Evolutionary conservation across 2,329 filamentous ascomycete species (phyloP), one percentile per base, ranked within the genome.

Genomic region (Lizonia empirigonia): DNA sequence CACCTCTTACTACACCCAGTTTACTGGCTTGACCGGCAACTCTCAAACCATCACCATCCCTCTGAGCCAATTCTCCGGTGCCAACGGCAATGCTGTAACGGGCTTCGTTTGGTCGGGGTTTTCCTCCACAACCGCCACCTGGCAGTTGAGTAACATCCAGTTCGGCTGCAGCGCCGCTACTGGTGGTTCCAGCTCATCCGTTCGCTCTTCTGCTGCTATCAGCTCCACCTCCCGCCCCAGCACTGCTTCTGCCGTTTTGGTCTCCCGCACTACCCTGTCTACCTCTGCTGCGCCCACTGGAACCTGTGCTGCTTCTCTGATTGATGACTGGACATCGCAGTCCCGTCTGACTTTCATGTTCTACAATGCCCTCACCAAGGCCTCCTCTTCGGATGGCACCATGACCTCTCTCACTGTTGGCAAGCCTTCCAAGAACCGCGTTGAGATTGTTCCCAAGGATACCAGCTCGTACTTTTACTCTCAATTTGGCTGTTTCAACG

Each of bases 261-360:
- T 18, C 18, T 50, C 41, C 23, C 41, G 40, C 27, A 46, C 53
- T 2, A 57, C 51, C 15, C 30, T 54, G 16, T 30, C 54, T 16
- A 48, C 51, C 12, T 37, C 57, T 19, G 16, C 42, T 33, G 55
- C 59, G 6, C 54, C 62, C 40, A 65, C 59, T 8, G 72, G 71
- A 32, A 67, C 70, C 16, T 82, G 80, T 62, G 67, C 71, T 9
- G 65, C 73, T 27, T 68, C 82, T 6, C 63, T 83, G 20, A 76
- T 85, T 45, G 83, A 86, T 56, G 83, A 86, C 71, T 86, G 81
- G 78, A 76, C 76, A 45, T 85, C 83, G 7, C 83, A 86, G 64
- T 85, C 83, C 5, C 81, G 83, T 23, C 68, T 85, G 44, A 83
- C 80, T 1, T 86, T 86, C 68, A 70, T 86, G 13, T 81, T 75